Conservation (phyloP, 2,329 filamentous ascomycete species). For the Amauroascus verrucosus region DNA sequence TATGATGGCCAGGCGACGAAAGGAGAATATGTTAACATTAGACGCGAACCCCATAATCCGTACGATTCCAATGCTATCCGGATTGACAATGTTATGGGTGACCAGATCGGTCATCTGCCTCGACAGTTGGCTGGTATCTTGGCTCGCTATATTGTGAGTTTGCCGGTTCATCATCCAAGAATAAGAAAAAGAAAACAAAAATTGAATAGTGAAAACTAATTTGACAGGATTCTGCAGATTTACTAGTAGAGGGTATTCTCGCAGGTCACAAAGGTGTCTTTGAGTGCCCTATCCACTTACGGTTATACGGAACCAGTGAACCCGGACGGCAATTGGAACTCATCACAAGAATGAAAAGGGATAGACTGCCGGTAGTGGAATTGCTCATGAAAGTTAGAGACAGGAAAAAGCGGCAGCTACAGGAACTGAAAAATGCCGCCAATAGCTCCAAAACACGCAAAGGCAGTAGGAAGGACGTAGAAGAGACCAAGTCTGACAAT, state of each 20-base stretch:
- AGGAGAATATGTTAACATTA: conserved; percentile 54
- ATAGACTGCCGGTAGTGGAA: conserved; percentile 50
- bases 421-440: conserved; percentile 34
- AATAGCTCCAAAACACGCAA: conserved; percentile 22
- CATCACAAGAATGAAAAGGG: conserved; percentile 52
- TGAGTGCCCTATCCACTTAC: conserved; percentile 62
- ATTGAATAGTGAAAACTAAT: neutral
- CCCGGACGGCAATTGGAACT: conserved; percentile 44
- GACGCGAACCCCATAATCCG: conserved; percentile 56
- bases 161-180: neutral
- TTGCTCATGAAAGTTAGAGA: conserved; percentile 46
- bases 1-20: conserved; percentile 53
- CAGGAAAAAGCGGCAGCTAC: conserved; percentile 47
- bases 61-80: conserved; percentile 69
- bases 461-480: conserved; percentile 15
- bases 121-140: conserved; percentile 58
- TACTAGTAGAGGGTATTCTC: conserved; percentile 60
- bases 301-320: conserved; percentile 58
- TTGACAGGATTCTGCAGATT: conserved; percentile 43
- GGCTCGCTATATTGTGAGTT: conserved; percentile 56
- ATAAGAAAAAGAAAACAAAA: no score
- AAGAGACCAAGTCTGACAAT: conserved; percentile 21
- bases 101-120: conserved; percentile 71
- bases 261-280: conserved; percentile 55
- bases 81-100: conserved; percentile 63